phyloP scores from a whole-genome alignment of 768 basidiomycete genomes.

The Auricularia auricula-judae region DNA sequence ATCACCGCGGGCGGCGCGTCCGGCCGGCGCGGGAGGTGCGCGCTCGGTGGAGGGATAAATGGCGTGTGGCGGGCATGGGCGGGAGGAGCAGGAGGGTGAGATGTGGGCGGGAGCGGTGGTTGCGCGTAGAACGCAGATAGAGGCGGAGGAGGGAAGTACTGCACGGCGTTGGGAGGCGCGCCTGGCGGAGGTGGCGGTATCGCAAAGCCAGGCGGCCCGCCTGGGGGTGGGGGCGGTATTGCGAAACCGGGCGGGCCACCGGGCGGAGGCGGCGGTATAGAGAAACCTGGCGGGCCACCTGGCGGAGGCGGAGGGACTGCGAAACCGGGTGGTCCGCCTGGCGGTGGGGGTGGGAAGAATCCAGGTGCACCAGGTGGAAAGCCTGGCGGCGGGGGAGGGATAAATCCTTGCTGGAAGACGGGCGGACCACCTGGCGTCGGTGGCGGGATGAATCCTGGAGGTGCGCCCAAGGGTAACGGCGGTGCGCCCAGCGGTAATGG shows the following conservation, averaged over 20 bases:
- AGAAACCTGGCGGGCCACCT: constrained; percentile 2
- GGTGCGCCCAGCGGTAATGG: constrained; percentile 10
- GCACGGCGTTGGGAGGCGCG: constrained; percentile 22
- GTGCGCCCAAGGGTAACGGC: constrained; percentile 1
- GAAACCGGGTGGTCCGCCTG: constrained; percentile 16
- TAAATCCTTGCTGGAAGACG: constrained; percentile 11
- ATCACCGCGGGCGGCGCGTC: constrained; percentile 42
- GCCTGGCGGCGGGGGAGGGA: constrained; percentile 9
- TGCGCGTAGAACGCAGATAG: constrained; percentile 19
- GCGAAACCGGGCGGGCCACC: constrained; percentile 47
- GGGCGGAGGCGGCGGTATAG: constrained; percentile 34
- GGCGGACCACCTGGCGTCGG: constrained; percentile 16
- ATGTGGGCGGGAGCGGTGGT: constrained; percentile 10
- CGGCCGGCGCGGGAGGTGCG: background rate
- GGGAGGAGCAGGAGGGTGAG: constrained; percentile 19
- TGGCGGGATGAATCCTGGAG: constrained; percentile 16
- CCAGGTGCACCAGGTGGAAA: constrained; percentile 17
- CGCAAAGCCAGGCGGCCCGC: background rate
- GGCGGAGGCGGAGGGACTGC: constrained; percentile 15
- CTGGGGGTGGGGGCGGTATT: constrained; percentile 14
- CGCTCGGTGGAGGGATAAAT: background rate
- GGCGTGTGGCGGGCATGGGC: constrained; percentile 20
- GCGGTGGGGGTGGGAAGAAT: constrained; percentile 12
- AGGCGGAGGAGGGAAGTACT: constrained; percentile 19
- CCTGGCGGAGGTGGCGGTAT: constrained; percentile 41